Percentiles rank a stretch among this genome's conserved stretches.
phyloP scores from a whole-genome alignment of 805 yeast genomes.

The Lipomyces yamadae region DNA sequence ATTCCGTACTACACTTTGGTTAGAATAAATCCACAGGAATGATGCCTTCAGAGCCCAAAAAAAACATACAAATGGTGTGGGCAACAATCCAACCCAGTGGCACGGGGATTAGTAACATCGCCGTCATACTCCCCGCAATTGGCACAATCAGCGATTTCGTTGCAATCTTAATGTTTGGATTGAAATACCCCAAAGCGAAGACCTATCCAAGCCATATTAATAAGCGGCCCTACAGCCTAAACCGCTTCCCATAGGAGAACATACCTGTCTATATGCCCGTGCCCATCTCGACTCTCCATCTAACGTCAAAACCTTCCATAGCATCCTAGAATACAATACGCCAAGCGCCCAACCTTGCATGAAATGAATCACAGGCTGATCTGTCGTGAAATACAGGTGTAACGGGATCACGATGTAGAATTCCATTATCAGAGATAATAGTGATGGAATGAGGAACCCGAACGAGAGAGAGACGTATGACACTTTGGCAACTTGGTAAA shows the following conservation, averaged over 20 bases:
- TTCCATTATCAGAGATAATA: conserved; percentile 33
- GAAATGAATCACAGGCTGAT: conserved; percentile 30
- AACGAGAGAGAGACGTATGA: conserved; percentile 11
- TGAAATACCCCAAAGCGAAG: conserved; percentile 23
- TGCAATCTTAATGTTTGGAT: conserved; percentile 18
- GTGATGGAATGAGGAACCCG: conserved; percentile 29
- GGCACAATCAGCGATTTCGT: conserved; percentile 22
- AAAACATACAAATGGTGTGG: conserved; percentile 13
- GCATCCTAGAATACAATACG: conserved; percentile 24
- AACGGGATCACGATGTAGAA: conserved; percentile 31
- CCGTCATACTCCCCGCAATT: conserved; percentile 14
- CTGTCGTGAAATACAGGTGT: conserved; percentile 24
- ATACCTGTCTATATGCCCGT: conserved; percentile 27
- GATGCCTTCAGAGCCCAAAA: neutral
- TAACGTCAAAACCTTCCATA: conserved; percentile 18
- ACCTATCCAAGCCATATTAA: neutral
- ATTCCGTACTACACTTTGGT: conserved; percentile 1
- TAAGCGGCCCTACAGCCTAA: neutral
- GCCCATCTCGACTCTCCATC: conserved; percentile 28
- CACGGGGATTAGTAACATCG: conserved; percentile 17
- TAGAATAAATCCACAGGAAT: neutral
- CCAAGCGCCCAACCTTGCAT: conserved; percentile 33
- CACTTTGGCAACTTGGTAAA: neutral
- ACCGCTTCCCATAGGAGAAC: neutral
- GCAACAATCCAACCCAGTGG: conserved; percentile 25